Percentiles rank a stretch among this genome's conserved stretches.
These are phyloP conservation scores for Alternaria brassicae DNA, from an alignment of 2,329 filamentous ascomycete genomes.

Conservation along the genomic window DNA sequence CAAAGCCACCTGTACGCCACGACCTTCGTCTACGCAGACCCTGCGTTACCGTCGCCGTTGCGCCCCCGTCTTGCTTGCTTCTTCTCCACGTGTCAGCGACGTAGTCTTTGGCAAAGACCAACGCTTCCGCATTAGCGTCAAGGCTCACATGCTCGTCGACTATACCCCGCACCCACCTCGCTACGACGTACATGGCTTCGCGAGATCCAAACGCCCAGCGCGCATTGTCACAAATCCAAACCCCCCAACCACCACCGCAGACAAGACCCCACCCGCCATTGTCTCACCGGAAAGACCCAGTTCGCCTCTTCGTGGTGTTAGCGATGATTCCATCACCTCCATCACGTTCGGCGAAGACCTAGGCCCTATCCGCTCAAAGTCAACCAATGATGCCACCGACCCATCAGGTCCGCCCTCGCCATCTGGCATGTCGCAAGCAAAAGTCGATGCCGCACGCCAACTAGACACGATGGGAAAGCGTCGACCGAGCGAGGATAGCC, in stretches of 20 bases:
- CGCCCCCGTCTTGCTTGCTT: conserved; percentile 54
- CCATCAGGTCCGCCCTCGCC: conserved; percentile 39
- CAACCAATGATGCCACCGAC: conserved; percentile 26
- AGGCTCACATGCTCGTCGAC: conserved; percentile 51
- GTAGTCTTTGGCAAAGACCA: conserved; percentile 54
- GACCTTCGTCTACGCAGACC: conserved; percentile 46
- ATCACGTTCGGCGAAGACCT: conserved; percentile 46
- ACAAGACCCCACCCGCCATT: conserved; percentile 8
- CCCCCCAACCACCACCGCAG: conserved; percentile 3
- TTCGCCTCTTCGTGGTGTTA: conserved; percentile 39
- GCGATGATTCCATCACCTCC: conserved; percentile 43
- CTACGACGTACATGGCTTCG: conserved; percentile 53
- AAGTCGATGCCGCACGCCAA: conserved; percentile 33
- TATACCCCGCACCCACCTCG: conserved; percentile 55
- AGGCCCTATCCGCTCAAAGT: conserved; percentile 33
- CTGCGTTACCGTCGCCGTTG: conserved; percentile 58
- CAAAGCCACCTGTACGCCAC: conserved; percentile 40
- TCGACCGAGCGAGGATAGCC: conserved; percentile 27
- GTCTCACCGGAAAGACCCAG: conserved; percentile 27
- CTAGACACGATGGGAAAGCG: conserved; percentile 30
- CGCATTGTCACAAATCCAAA: conserved; percentile 12
- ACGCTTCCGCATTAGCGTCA: conserved; percentile 55
- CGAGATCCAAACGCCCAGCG: conserved; percentile 27
- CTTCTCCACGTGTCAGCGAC: conserved; percentile 55
- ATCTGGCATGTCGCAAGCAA: conserved; percentile 29